Percentiles rank a stretch among this genome's conserved stretches.
These are phyloP conservation scores for Pholiota molesta DNA, from an alignment of 768 basidiomycete species.

Conservation along the genomic window DNA sequence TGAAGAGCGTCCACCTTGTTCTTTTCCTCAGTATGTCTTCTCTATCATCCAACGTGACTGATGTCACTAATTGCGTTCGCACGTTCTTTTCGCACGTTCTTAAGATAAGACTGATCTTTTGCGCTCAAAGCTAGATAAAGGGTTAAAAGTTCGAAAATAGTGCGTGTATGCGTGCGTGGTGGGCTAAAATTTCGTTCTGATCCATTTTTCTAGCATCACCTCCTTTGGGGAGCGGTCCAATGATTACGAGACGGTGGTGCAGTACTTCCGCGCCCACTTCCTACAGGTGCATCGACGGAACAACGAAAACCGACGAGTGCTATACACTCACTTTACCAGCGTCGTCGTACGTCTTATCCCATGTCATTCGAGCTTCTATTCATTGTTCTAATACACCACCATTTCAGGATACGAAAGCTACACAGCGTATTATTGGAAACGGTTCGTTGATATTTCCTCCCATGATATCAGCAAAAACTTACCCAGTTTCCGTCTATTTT, in stretches of 20 bases:
- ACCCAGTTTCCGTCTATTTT: conserved; percentile 14
- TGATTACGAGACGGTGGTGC: conserved; percentile 78
- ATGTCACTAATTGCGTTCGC: conserved; percentile 13
- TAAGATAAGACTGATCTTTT: conserved; percentile 81
- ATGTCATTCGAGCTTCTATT: not conserved
- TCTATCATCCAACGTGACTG: conserved; percentile 2
- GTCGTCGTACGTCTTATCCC: conserved; percentile 62
- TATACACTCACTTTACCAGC: conserved; percentile 82
- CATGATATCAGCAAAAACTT: conserved; percentile 1
- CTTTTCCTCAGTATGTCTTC: conserved; percentile 53
- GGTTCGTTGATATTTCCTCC: conserved; percentile 44
- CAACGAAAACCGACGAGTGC: conserved; percentile 77
- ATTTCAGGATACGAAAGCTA: conserved; percentile 76
- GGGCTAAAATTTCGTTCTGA: conserved; percentile 8
- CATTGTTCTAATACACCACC: conserved; percentile 7
- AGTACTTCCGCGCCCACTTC: conserved; percentile 89
- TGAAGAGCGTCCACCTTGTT: conserved; percentile 69
- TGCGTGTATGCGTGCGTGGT: conserved; percentile 35
- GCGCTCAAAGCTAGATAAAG: conserved; percentile 68
- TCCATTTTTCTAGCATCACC: conserved; percentile 57
- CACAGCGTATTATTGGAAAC: conserved; percentile 81
- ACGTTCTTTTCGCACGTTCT: conserved; percentile 17
- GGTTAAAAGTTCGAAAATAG: conserved; percentile 80
- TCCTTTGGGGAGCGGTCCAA: conserved; percentile 83
- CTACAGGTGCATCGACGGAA: conserved; percentile 79